Base-by-base conservation (phyloP, 345 rosid genomes). In the Orychophragmus violaceus region DNA sequence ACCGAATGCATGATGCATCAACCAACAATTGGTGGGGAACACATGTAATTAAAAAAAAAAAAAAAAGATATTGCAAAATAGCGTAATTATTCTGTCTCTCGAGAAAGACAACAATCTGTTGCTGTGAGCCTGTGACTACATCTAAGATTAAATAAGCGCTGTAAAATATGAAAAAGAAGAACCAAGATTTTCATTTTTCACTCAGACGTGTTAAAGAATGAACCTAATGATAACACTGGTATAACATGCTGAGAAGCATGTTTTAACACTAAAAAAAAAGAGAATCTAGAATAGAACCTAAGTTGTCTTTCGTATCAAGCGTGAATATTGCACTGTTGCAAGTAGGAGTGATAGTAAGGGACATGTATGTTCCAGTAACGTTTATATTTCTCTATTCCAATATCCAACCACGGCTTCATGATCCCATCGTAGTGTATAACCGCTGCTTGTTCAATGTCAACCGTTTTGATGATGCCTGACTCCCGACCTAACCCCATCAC, bases 321-420 rank as follows among this genome's bases (percentile, higher is more conserved):
- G 0, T 88, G 98, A 52, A 88, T 72, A 54, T 88, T 88, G 89
- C 89, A 88, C 39, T 71, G 85, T 65, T 78, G 91, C 72, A 85
- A 73, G 65, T 70, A 71, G 24, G 82, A 79, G 63, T 82, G 75
- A 41, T 79, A 71, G 66, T 75, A 81, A 5, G 79, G 82, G 33
- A 94, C 66, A 62, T 85, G 81, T 45, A 63, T 77, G 77, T 80
- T 81, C 99, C 99, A 94, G 59, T 84, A 83, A 41, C 75, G 74
- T 77, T 83, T 94, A 68, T 87, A 87, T 77, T 83, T 83, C 3
- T 69, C 73, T 64, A 88, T 77, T 63, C 86, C 99, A 3, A 88
- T 85, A 32, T 94, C 96, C 55, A 88, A 78, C 99, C 99, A 94
- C 9, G 99, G 99, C 78, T 94, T 90, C 96, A 81, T 84, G 68